A percentile compares a stretch with the other conserved stretches of the same genome.
Evolutionary conservation across 768 basidiomycete species (phyloP).

Genomic region (Mycena filopes): DNA sequence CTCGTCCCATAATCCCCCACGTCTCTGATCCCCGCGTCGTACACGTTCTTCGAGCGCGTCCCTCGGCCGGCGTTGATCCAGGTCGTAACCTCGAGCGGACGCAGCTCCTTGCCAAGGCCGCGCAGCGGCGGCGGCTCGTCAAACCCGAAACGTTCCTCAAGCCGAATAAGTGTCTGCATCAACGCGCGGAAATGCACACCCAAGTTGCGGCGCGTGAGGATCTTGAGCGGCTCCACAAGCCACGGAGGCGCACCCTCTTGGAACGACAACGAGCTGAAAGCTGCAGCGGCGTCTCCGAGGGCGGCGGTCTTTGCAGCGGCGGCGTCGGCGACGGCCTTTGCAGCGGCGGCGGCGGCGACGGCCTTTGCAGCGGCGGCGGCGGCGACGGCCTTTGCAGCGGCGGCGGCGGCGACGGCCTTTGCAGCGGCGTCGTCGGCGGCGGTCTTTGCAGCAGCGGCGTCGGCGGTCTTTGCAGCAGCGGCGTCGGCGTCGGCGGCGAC

Average conservation of each 20-base stretch:
- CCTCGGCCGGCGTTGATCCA: background rate
- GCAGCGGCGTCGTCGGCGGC: too few species aligned
- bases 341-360: too few species aligned
- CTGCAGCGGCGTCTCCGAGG: too few species aligned
- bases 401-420: too few species aligned
- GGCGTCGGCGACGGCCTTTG: too few species aligned
- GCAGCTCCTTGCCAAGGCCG: background rate
- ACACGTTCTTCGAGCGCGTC: background rate
- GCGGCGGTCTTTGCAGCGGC: too few species aligned
- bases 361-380: too few species aligned
- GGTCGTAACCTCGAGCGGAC: background rate
- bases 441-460: too few species aligned
- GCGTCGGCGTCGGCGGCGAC: too few species aligned
- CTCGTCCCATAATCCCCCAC: background rate
- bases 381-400: too few species aligned
- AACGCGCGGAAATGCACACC: background rate
- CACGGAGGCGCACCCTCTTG: background rate
- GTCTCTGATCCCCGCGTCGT: background rate
- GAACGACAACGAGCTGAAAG: background rate
- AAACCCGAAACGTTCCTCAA: background rate
- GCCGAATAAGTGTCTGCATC: background rate
- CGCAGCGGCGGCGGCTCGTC: background rate
- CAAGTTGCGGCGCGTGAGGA: background rate
- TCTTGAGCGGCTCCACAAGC: background rate
- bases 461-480: too few species aligned